phyloP scores from a whole-genome alignment of 148 eudicot genomes.

The Chenopodium formosanum region DNA sequence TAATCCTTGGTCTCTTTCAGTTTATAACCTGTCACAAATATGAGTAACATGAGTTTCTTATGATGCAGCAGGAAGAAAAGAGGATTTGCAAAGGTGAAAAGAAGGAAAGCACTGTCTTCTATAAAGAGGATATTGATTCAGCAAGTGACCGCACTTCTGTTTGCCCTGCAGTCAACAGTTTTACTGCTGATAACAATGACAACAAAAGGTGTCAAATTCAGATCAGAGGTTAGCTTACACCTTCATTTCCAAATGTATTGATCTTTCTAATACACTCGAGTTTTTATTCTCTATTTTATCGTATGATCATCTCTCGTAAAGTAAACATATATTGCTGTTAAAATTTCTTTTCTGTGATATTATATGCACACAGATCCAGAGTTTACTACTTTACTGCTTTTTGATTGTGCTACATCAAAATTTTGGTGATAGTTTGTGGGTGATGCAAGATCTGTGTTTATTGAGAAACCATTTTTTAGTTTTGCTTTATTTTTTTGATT shows the following conservation, averaged over 20 bases:
- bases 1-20: background rate
- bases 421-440: background rate
- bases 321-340: background rate
- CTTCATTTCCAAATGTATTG: background rate
- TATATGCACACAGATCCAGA: background rate
- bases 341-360: background rate
- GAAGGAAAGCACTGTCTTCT: constrained; percentile 6
- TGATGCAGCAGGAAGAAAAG: constrained; percentile 41
- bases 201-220: constrained; percentile 21
- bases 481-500: background rate
- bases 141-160: constrained; percentile 21
- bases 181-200: constrained; percentile 16
- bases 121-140: constrained; percentile 16
- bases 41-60: constrained; percentile 1
- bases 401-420: background rate
- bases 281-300: background rate
- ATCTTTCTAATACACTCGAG: background rate
- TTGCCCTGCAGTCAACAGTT: constrained; percentile 12
- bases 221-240: constrained; percentile 38
- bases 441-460: background rate
- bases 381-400: too few relatives aligned
- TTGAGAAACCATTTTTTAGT: background rate
- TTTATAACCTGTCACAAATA: background rate
- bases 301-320: background rate
- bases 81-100: constrained; percentile 23